Evolutionary conservation across 345 rosid species (phyloP), one percentile per base, ranked within the genome.

Genomic region (Hevea brasiliensis): DNA sequence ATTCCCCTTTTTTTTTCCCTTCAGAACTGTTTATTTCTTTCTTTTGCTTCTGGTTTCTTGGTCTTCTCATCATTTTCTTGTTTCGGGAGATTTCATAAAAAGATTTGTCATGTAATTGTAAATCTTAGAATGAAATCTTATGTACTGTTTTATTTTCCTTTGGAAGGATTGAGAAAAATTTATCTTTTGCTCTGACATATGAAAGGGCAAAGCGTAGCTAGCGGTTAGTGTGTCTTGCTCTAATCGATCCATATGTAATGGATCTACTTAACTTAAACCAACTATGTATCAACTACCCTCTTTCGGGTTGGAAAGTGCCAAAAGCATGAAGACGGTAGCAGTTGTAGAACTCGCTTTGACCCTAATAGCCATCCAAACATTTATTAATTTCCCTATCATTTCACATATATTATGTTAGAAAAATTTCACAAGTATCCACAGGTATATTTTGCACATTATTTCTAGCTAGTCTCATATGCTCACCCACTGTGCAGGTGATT

Each of bases 281-380:
- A 12, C 35, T 32, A 6, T 68, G 14, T 23, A 55, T 55, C 51
- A 69, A 41, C 72, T 23, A 3, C 62, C 55, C 72, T 54, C 50
- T 69, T 40, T 41, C 32, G 42, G 7, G 13, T 55, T 4, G n/a
- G 70, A 4, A 67, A 66, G n/a, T 15, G 72, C 72, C 48, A 68
- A 7, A 53, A 17, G n/a, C 27, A n/a, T 21, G 72, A 54, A 35
- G 72, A 68, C 54, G 14, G 35, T 32, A 68, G 61, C 47, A 68
- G 71, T 12, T 68, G n/a, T 6, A 3, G 13, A 35, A 40, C 72
- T 18, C 27, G 13, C 21, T 29, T 54, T 55, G 15, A 55, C 51
- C 37, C 32, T 12, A n/a, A 7, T 44, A 44, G 2, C 12, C 12
- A 8, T 44, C 9, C 9, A 44, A 8, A 44, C 9, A 44, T 44